Evolutionary conservation across 805 yeast species (phyloP), one percentile per base, ranked within the genome.

Genomic region (Sugiyamaella valdiviana): DNA sequence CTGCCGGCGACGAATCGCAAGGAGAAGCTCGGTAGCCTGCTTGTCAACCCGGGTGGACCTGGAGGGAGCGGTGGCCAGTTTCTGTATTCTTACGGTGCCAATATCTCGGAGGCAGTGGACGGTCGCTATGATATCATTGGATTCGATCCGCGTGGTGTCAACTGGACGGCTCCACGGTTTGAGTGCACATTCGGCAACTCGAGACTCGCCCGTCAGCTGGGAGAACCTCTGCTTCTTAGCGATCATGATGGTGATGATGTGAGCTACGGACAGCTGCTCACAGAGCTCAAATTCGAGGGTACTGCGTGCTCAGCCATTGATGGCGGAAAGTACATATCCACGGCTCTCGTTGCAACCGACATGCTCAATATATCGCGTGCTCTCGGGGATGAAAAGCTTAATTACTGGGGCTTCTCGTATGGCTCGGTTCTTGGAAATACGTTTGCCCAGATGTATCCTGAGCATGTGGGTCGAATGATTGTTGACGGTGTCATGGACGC

Each of bases 371-470:
- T 57, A 9, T 57, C 57, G 46, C 35, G 41, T 5, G 58, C 59
- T 5, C 42, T 57, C 17, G 60, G 60, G 3, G 60, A 57, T 45
- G 49, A 32, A 2, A 56, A 56, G 44, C 44, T 57, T 19, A 56
- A 57, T 45, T 57, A 57, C 48, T 57, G 60, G 60, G 60, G 60
- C 22, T 57, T 54, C 50, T 53, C 58, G 32, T 57, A 57, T 39
- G 60, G 60, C 12, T 46, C 54, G 6, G 49, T 57, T 20, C 40
- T 55, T 3, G 60, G 60, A 9, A 52, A 48, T 36, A 54, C 58
- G n/a, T 57, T 53, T 48, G 60, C 60, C 19, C 57, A 52, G 22
- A 46, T 56, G 50, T 57, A 54, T 49, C 60, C 60, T 35, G 47
- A 47, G 2, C 42, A 42, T 20, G 55, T 54, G 6, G 50, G 48